phyloP scores from a whole-genome alignment of 768 basidiomycete genomes.

The Suillus fuscotomentosus region DNA sequence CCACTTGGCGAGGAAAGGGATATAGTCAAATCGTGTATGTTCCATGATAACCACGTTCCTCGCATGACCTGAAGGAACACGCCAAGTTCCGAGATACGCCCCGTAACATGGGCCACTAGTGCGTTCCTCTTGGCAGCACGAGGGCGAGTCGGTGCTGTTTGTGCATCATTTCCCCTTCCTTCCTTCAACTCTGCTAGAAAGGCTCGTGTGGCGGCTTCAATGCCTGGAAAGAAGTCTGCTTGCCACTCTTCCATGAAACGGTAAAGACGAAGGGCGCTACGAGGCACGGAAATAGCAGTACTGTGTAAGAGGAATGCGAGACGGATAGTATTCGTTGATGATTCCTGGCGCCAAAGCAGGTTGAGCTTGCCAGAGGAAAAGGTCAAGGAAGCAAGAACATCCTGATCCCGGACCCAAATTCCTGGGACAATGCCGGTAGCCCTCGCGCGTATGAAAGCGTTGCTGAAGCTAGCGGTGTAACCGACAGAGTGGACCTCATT shows the following conservation, averaged over 20 bases:
- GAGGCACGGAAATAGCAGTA: constrained; percentile 63
- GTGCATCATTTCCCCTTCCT: constrained; percentile 31
- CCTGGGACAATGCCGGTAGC: constrained; percentile 41
- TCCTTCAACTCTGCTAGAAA: constrained; percentile 61
- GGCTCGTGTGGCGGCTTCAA: constrained; percentile 64
- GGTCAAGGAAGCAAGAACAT: constrained; percentile 60
- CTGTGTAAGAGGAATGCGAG: constrained; percentile 44
- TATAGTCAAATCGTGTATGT: constrained; percentile 47
- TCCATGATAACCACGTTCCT: constrained; percentile 85
- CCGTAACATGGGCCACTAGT: constrained; percentile 47
- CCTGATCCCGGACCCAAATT: constrained; percentile 42
- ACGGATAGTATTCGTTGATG: constrained; percentile 37
- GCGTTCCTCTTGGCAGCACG: constrained; percentile 11
- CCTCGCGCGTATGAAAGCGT: constrained; percentile 57
- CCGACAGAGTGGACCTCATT: not conserved
- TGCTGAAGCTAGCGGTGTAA: constrained; percentile 24
- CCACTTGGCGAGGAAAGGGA: constrained; percentile 43
- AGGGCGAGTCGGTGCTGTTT: constrained; percentile 31
- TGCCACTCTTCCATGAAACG: constrained; percentile 82
- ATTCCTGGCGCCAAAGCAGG: constrained; percentile 47
- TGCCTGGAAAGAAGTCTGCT: constrained; percentile 71
- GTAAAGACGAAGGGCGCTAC: constrained; percentile 78
- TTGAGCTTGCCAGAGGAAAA: constrained; percentile 47
- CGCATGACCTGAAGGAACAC: constrained; percentile 82
- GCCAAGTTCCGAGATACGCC: constrained; percentile 47